Percentiles rank a stretch among this genome's conserved stretches.
phyloP scores from a whole-genome alignment of 164 flowering plant species.

The Stephania japonica region DNA sequence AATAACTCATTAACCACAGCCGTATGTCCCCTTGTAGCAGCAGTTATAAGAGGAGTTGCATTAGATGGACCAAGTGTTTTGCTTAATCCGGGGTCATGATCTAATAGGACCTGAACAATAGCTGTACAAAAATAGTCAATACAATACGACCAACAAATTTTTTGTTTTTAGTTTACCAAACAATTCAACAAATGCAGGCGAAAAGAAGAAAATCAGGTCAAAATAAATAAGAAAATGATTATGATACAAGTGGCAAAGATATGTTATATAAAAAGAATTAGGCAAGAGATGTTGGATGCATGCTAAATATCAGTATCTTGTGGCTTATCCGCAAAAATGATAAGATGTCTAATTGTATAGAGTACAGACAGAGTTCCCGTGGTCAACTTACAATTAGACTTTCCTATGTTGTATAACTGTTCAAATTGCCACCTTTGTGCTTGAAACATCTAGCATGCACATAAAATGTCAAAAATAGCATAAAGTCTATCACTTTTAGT shows the following conservation, averaged over 20 bases:
- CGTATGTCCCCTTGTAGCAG: conserved; percentile 70
- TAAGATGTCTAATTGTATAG: not conserved
- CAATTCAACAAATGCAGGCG: no score
- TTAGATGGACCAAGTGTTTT: conserved; percentile 56
- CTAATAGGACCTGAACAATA: conserved; percentile 63
- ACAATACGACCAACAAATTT: not conserved
- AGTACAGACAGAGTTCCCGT: not conserved
- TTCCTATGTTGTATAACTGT: not conserved
- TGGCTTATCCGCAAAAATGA: not conserved
- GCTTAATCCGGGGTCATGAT: conserved; percentile 55
- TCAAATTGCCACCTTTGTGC: not conserved
- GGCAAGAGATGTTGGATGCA: not conserved
- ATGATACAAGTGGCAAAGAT: not conserved
- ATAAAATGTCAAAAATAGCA: not conserved
- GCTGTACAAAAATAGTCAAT: conserved; percentile 37
- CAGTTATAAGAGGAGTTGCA: conserved; percentile 80
- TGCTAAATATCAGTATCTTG: not conserved
- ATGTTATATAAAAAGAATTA: not conserved
- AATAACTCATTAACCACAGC: conserved; percentile 61
- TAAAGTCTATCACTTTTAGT: no score
- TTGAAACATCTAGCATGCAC: not conserved
- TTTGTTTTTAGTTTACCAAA: not conserved
- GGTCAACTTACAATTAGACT: not conserved
- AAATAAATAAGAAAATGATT: not conserved
- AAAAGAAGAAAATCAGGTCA: not conserved